Conservation (phyloP, 1,284 basidiomycete genomes). For the Sphagnurus paluster region DNA sequence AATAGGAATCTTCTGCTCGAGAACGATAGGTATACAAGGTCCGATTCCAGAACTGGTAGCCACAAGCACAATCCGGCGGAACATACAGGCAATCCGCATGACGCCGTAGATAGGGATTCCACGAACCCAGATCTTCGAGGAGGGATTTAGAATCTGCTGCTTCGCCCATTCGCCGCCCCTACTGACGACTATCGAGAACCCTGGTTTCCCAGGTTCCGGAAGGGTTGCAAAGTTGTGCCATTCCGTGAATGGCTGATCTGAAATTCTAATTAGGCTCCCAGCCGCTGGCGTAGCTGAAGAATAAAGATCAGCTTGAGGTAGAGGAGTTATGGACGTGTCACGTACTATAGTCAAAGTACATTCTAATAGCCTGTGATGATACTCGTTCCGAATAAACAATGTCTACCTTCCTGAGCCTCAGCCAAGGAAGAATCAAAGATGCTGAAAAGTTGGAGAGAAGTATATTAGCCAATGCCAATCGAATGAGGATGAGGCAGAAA, state of each 20-base stretch:
- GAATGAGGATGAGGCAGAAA: background rate
- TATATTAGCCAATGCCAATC: slow-evolving; percentile 1
- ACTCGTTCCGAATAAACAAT: slow-evolving; percentile 53
- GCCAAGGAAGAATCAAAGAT: slow-evolving; percentile 57
- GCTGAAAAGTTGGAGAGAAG: slow-evolving; percentile 22
- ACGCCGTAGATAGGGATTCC: slow-evolving; percentile 62
- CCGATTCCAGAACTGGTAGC: slow-evolving; percentile 65
- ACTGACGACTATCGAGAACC: slow-evolving; percentile 59
- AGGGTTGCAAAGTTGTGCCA: slow-evolving; percentile 66
- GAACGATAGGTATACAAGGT: slow-evolving; percentile 55
- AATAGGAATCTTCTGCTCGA: slow-evolving; percentile 52
- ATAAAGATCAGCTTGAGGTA: slow-evolving; percentile 21
- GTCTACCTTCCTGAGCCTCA: slow-evolving; percentile 49
- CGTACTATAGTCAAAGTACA: slow-evolving; percentile 58
- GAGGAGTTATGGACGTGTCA: slow-evolving; percentile 8
- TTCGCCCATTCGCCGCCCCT: slow-evolving; percentile 63
- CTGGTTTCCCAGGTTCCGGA: slow-evolving; percentile 48
- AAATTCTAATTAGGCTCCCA: slow-evolving; percentile 56
- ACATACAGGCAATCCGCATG: slow-evolving; percentile 56
- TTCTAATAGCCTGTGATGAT: slow-evolving; percentile 55
- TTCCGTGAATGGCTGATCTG: slow-evolving; percentile 52
- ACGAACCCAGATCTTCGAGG: slow-evolving; percentile 55
- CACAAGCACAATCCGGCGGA: slow-evolving; percentile 59
- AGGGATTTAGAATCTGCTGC: slow-evolving; percentile 51
- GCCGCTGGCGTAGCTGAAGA: slow-evolving; percentile 44